phyloP scores from a whole-genome alignment of 2,329 filamentous ascomycete species.

The Clonostachys chloroleuca region DNA sequence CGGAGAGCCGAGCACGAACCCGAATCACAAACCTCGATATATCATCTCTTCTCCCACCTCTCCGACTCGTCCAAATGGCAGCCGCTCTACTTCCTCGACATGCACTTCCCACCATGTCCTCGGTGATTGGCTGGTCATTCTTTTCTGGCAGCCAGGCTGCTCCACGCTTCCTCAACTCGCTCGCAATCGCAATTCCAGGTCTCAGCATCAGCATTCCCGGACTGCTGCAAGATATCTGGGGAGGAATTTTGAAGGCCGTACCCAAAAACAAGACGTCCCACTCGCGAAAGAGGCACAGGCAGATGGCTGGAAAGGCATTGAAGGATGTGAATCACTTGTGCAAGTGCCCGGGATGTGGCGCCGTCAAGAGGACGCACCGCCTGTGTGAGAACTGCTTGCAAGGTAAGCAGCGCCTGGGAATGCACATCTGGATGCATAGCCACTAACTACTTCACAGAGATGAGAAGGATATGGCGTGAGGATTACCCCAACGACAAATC shows the following conservation, averaged over 20 bases:
- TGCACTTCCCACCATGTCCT: slow-evolving; percentile 31
- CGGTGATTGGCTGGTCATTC: slow-evolving; percentile 34
- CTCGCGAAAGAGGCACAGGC: slow-evolving; percentile 87
- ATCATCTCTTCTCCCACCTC: not conserved
- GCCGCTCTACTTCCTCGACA: slow-evolving; percentile 53
- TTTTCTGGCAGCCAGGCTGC: slow-evolving; percentile 39
- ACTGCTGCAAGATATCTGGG: slow-evolving; percentile 82
- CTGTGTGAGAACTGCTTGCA: slow-evolving; percentile 83
- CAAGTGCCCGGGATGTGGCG: slow-evolving; percentile 85
- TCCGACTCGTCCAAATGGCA: slow-evolving; percentile 37
- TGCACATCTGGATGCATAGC: not conserved
- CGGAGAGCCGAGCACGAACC: too few species aligned
- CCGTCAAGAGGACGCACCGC: slow-evolving; percentile 81
- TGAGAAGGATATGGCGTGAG: slow-evolving; percentile 37
- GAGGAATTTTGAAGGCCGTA: slow-evolving; percentile 84
- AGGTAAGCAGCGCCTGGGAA: slow-evolving; percentile 50
- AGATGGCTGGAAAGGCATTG: slow-evolving; percentile 92
- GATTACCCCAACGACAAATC: slow-evolving; percentile 27
- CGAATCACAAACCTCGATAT: too few species aligned
- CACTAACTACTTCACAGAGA: slow-evolving; percentile 25
- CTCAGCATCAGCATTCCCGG: slow-evolving; percentile 51
- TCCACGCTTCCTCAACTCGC: slow-evolving; percentile 43
- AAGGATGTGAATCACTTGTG: slow-evolving; percentile 87
- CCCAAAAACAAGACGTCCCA: slow-evolving; percentile 99
- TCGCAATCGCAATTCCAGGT: slow-evolving; percentile 55